Base-by-base conservation (phyloP, 768 basidiomycete genomes). In the Termitomyces eurrhizus region DNA sequence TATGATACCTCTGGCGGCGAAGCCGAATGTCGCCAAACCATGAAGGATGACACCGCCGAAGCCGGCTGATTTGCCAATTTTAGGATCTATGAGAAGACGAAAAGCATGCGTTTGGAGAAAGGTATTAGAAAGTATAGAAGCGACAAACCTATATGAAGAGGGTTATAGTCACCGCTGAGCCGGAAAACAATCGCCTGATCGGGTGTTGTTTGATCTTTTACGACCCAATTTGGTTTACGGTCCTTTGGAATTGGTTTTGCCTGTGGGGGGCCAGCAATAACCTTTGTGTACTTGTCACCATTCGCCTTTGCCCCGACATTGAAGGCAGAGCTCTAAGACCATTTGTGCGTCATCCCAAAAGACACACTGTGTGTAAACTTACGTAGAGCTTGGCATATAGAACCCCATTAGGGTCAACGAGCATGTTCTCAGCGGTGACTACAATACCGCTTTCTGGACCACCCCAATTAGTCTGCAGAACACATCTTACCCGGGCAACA, bases 1-100 rank as follows among this genome's bases (percentile, higher is more conserved):
- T 62, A 95, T 77, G 57, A 95, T 73, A 1, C 85, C 90, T 46
- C 92, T 86, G 3, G 90, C 93, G 8, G 80, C 89, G 69, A 93
- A 93, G 11, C 93, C 93, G 69, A 83, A 94, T 0, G 88, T 84
- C 21, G 89, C 87, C 29, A 95, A 79, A 33, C 93, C 93, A 68
- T 95, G 93, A 3, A 95, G 80, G 66, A 95, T 93, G 41, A 88
- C 85, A 52, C 88, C 93, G 2, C 90, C 90, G 67, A 95, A 94
- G 12, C 92, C 91, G 18, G 86, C 79, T 8, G 77, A 78, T 64
- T 84, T 70, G n/a, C 92, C 93, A 42, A 91, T 84, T 14, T 67
- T 71, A 1, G 92, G 90, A 75, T 94, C 92, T 89, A 68, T 24
- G 39, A 53, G 3, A 54, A 13, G 26, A 44, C 9, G 21, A 37